Base-by-base conservation (phyloP, 1,139 yeast genomes). In the Nakaseomyces glabratus region DNA sequence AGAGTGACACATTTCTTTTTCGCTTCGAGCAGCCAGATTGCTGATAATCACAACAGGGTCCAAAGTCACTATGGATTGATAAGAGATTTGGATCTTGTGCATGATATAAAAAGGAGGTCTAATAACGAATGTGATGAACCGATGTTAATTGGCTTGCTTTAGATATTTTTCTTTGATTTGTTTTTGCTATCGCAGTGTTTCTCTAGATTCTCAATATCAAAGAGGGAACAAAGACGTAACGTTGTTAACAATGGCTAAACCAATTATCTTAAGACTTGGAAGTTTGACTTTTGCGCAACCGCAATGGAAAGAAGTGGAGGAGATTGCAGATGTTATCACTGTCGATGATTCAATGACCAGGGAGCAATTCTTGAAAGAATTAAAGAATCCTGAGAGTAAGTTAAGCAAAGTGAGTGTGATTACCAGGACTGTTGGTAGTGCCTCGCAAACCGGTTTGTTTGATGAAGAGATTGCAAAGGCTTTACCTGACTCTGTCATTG, bases 401-500 rank as follows among this genome's bases (percentile, higher is more conserved):
- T 69, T 71, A 45, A 58, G 60, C 18, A 70, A 70, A 31, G 59
- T 73, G 6, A 61, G 65, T 20, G 59, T 65, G 39, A 69, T 76
- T 38, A 62, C 76, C 6, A 62, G 82, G 47, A 71, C 79, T 2
- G 73, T 67, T 41, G 65, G 57, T 2, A 66, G 73, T 39, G 58
- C 51, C n/a, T 33, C 43, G 3, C 52, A 54, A 20, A 80, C 93
- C 1, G 97, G 96, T 1, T 58, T 77, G 37, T 73, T 86, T 49
- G 95, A 86, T 54, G 73, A 68, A 35, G 94, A 84, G 48, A 58
- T 88, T 45, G 69, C 79, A 14, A 49, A 58, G 9, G 61, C 62
- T 21, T 62, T 90, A 37, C 94, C 95, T 3, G 43, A 65, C 1
- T 54, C 76, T 1, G 68, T 88, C 19, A 72, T 73, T 48, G 69